Evolutionary conservation across 2,329 filamentous ascomycete genomes (phyloP).

Genomic region (Aspergillus phoenicis): DNA sequence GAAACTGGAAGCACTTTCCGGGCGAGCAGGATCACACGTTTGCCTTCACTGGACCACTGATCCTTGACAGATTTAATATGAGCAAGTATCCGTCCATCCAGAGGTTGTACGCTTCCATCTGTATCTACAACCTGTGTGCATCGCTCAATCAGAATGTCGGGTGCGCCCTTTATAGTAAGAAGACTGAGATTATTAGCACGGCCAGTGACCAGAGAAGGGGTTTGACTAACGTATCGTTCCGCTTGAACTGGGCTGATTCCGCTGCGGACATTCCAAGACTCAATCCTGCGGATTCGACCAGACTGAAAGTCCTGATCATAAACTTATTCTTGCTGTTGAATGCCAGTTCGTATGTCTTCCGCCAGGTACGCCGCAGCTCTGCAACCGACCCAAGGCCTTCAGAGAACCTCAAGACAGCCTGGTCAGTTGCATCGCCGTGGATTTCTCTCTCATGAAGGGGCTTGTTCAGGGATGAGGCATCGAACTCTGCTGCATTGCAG

Average conservation of each 20-base stretch:
- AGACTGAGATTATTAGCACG: slow-evolving; percentile 41
- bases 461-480: slow-evolving; percentile 62
- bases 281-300: slow-evolving; percentile 18
- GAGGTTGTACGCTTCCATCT: slow-evolving; percentile 55
- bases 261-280: slow-evolving; percentile 7
- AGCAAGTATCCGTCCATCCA: slow-evolving; percentile 51
- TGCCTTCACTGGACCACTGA: slow-evolving; percentile 68
- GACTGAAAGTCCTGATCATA: slow-evolving; percentile 67
- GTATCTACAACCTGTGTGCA: slow-evolving; percentile 61
- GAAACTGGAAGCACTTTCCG: slow-evolving; percentile 57
- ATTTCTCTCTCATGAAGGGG: slow-evolving; percentile 65
- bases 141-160: slow-evolving; percentile 69
- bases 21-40: slow-evolving; percentile 67
- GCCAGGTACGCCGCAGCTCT: slow-evolving; percentile 65
- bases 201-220: no score
- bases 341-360: slow-evolving; percentile 66
- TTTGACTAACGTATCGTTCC: slow-evolving; percentile 4
- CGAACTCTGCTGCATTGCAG: slow-evolving; percentile 76
- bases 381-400: slow-evolving; percentile 64
- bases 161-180: slow-evolving; percentile 77
- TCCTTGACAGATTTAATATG: slow-evolving; percentile 65
- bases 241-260: slow-evolving; percentile 8
- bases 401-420: slow-evolving; percentile 71
- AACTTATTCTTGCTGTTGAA: slow-evolving; percentile 87
- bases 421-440: slow-evolving; percentile 75